Conservation (phyloP, 208 protist genomes). For the Porcisia hertigi region DNA sequence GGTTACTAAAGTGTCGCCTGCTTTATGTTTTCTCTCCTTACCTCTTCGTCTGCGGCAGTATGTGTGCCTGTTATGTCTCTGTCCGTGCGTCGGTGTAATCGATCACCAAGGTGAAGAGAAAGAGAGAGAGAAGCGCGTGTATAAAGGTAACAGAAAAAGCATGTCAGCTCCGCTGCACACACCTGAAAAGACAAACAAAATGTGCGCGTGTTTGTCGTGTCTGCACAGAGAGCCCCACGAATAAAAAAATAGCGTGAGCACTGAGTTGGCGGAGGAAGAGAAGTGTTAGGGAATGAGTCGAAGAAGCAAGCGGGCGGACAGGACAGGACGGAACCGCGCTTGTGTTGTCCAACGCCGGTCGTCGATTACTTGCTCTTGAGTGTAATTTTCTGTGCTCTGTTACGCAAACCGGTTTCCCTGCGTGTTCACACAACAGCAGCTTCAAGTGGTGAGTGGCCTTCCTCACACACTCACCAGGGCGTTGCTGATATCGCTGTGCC, state of each 20-base stretch:
- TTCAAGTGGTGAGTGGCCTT: constrained; percentile 3
- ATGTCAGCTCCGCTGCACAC: neutral
- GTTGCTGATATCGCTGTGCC: neutral
- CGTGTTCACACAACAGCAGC: neutral
- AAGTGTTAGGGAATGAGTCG: neutral
- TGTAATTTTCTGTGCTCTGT: neutral
- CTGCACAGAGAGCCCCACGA: neutral
- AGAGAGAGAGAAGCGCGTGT: neutral
- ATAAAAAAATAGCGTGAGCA: neutral
- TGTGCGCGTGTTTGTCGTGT: neutral
- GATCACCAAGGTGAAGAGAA: neutral
- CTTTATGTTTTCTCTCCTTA: too few relatives aligned
- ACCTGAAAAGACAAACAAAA: neutral
- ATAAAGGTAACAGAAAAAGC: neutral
- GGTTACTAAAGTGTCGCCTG: too few relatives aligned
- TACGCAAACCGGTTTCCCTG: neutral
- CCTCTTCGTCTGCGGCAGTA: too few relatives aligned
- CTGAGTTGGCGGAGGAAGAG: neutral
- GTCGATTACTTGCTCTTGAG: neutral
- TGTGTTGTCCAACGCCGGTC: neutral
- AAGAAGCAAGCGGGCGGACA: neutral
- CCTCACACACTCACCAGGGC: neutral
- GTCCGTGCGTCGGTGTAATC: neutral
- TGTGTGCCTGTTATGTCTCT: neutral
- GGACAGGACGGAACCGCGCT: neutral